Evolutionary conservation across 2,329 filamentous ascomycete genomes (phyloP).

Genomic region (Diaporthe sp.): DNA sequence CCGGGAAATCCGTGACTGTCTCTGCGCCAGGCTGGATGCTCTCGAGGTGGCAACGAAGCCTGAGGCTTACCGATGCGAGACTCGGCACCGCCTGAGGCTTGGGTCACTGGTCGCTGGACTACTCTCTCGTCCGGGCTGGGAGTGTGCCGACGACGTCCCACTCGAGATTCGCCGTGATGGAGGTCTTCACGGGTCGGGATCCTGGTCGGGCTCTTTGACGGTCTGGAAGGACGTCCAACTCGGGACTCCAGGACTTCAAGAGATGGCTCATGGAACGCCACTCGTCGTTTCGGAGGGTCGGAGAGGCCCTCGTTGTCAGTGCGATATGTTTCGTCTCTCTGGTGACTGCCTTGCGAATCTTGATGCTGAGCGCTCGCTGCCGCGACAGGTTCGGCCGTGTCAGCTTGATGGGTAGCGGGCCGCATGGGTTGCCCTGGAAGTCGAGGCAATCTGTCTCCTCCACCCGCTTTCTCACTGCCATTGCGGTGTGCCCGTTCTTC

Average conservation of each 20-base stretch:
- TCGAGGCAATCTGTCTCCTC: neutral
- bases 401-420: neutral
- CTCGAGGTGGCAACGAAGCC: neutral
- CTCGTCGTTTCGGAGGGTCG: neutral
- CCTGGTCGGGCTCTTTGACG: neutral
- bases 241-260: conserved; percentile 10
- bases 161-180: conserved; percentile 17
- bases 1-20: neutral
- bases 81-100: neutral
- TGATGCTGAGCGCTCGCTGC: no score
- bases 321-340: neutral
- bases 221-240: conserved; percentile 6
- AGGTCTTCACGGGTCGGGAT: conserved; percentile 10
- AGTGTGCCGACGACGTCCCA: conserved; percentile 12
- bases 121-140: conserved; percentile 5
- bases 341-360: neutral
- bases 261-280: conserved; percentile 22
- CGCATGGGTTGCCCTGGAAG: conserved; percentile 2
- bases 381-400: neutral
- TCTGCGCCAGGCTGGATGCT: neutral
- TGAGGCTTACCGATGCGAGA: conserved; percentile 21
- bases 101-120: neutral
- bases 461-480: neutral
- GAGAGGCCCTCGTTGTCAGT: neutral
- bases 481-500: neutral